A percentile compares a stretch with the other conserved stretches of the same genome.
phyloP scores from a whole-genome alignment of 2,329 filamentous ascomycete species.

The Colletotrichum acutatum region DNA sequence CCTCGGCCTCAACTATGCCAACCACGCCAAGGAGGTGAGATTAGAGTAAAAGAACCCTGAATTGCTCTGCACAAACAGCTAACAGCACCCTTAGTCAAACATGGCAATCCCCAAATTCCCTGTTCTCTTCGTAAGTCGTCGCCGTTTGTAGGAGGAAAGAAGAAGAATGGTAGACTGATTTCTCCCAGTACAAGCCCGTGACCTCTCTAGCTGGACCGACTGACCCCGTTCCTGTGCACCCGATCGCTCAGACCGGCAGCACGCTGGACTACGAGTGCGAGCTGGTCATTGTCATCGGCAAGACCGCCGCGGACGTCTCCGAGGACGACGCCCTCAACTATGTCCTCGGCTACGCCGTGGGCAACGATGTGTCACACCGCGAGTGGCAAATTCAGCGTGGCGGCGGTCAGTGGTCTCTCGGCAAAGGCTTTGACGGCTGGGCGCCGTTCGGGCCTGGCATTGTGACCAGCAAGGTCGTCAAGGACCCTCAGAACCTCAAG shows the following conservation, averaged over 20 bases:
- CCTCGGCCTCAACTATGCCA: slow-evolving; percentile 77
- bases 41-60: background rate
- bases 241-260: slow-evolving; percentile 71
- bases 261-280: slow-evolving; percentile 85
- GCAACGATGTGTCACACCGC: slow-evolving; percentile 84
- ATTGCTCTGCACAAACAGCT: background rate
- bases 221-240: slow-evolving; percentile 74
- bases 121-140: slow-evolving; percentile 71
- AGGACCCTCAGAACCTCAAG: slow-evolving; percentile 65
- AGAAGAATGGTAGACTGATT: background rate
- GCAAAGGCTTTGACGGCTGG: slow-evolving; percentile 82
- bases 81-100: slow-evolving; percentile 56
- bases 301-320: slow-evolving; percentile 71
- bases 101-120: slow-evolving; percentile 78
- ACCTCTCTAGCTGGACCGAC: slow-evolving; percentile 73
- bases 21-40: slow-evolving; percentile 73
- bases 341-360: slow-evolving; percentile 79
- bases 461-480: slow-evolving; percentile 65
- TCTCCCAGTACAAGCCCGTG: slow-evolving; percentile 69
- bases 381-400: slow-evolving; percentile 79
- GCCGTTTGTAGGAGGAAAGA: too few species aligned
- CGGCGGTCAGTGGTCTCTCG: slow-evolving; percentile 76
- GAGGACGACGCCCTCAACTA: slow-evolving; percentile 75
- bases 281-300: slow-evolving; percentile 78
- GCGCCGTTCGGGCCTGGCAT: slow-evolving; percentile 80